Evolutionary conservation across 2,329 filamentous ascomycete genomes (phyloP).

Genomic region (Claviceps sp.): DNA sequence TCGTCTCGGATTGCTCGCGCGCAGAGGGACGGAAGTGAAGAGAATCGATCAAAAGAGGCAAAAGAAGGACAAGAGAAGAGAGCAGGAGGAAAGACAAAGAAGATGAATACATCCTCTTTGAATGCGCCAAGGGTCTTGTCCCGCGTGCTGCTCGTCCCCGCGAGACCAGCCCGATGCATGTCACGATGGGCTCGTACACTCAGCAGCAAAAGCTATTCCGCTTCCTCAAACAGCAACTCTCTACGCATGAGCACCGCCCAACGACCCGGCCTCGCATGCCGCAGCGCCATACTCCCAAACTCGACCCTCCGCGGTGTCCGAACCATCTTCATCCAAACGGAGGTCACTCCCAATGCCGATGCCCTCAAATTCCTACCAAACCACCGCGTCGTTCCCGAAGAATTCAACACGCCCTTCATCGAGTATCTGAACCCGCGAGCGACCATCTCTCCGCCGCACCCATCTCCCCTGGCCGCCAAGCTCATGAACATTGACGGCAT

Average conservation of each 20-base stretch:
- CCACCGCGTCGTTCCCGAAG: conserved; percentile 66
- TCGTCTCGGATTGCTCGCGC: background rate
- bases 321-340: conserved; percentile 96
- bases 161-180: conserved; percentile 10
- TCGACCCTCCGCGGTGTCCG: conserved; percentile 29
- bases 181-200: conserved; percentile 15
- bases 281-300: conserved; percentile 7
- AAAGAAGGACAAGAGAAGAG: background rate
- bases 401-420: conserved; percentile 62
- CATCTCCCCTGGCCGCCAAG: conserved; percentile 79
- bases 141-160: conserved; percentile 14
- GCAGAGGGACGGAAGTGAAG: background rate
- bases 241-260: conserved; percentile 2
- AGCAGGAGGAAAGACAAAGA: background rate
- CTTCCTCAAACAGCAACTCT: background rate
- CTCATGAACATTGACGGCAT: conserved; percentile 90
- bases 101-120: conserved; percentile 11
- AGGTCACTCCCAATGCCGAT: conserved; percentile 87
- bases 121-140: conserved; percentile 12
- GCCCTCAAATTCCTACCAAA: conserved; percentile 95
- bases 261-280: conserved; percentile 1
- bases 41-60: background rate
- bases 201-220: background rate
- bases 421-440: conserved; percentile 85
- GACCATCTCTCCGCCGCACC: conserved; percentile 77